phyloP scores from a whole-genome alignment of 306 rosid species.

The Cicer pinnatifidum region DNA sequence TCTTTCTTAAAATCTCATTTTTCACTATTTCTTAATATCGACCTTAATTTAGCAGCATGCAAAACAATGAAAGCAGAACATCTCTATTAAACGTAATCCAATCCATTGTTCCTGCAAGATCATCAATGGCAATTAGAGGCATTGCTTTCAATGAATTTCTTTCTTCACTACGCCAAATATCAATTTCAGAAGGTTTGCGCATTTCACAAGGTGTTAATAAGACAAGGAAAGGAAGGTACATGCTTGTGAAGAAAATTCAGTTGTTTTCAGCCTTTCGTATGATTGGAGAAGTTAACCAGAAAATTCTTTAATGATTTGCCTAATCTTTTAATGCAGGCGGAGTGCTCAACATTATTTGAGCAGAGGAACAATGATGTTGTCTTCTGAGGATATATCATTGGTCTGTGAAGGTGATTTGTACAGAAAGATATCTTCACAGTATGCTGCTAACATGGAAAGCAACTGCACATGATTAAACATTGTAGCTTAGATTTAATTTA shows the following conservation, averaged over 20 bases:
- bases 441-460: conserved; percentile 40
- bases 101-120: conserved; percentile 66
- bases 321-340: conserved; percentile 59
- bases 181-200: conserved; percentile 70
- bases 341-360: conserved; percentile 75
- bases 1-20: not conserved
- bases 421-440: conserved; percentile 46
- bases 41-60: conserved; percentile 36
- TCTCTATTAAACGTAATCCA: conserved; percentile 50
- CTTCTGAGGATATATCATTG: conserved; percentile 68
- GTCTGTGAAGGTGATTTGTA: conserved; percentile 58
- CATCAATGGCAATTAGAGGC: conserved; percentile 52
- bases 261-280: conserved; percentile 27
- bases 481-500: conserved; percentile 39
- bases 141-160: conserved; percentile 64
- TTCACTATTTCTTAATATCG: conserved; percentile 12
- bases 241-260: conserved; percentile 13
- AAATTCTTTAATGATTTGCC: conserved; percentile 19
- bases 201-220: conserved; percentile 53
- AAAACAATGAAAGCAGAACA: conserved; percentile 59
- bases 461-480: conserved; percentile 44
- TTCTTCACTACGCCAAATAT: conserved; percentile 75
- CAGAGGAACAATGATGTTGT: conserved; percentile 54
- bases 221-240: conserved; percentile 66
- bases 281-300: conserved; percentile 3